Evolutionary conservation across 2,329 filamentous ascomycete species (phyloP), one percentile per base, ranked within the genome.

Genomic region (Aspergillus novofumigatus): DNA sequence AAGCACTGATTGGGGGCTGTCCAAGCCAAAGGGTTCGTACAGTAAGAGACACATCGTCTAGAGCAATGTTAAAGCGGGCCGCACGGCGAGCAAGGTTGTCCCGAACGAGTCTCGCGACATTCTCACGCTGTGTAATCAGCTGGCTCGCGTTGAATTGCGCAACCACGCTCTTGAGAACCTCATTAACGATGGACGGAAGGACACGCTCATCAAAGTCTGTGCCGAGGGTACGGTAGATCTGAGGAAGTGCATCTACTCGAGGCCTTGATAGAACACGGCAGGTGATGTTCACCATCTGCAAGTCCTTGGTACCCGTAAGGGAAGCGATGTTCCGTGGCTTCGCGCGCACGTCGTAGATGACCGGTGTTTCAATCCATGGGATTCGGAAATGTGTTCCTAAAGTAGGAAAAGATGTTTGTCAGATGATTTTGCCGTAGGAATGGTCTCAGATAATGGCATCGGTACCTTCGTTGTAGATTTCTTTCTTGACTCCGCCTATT

Each of bases 271-370:
- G 90, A 58, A 99, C 94, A 90, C 94, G 93, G 79, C 94, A 99
- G 72, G 93, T 99, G 75, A 99, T 97, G 85, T 99, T 99, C 73
- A 97, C 94, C 94, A 99, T 99, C 82, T 99, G 94, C 78, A 99
- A 81, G 78, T 99, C 94, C 83, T 99, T 99, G 72, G 94, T 99
- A 67, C 94, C 94, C 59, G 94, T 99, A 65, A 99, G 85, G 65
- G 94, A 97, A 65, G 94, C 90, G 68, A 99, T 92, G 72, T 96
- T 97, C 74, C 94, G 88, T 69, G 94, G 94, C 82, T 93, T 97
- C 59, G 94, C 94, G 78, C 94, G 93, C 67, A 99, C 94, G 76
- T 99, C 93, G 82, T 97, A 99, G 68, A 92, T 88, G 75, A 99
- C 86, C 52, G 94, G 92, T 4, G 92, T 96, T 79, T 99, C 94